Evolutionary conservation across 2,329 filamentous ascomycete genomes (phyloP), one percentile per base, ranked within the genome.

Genomic region (Colletotrichum nymphaeae): DNA sequence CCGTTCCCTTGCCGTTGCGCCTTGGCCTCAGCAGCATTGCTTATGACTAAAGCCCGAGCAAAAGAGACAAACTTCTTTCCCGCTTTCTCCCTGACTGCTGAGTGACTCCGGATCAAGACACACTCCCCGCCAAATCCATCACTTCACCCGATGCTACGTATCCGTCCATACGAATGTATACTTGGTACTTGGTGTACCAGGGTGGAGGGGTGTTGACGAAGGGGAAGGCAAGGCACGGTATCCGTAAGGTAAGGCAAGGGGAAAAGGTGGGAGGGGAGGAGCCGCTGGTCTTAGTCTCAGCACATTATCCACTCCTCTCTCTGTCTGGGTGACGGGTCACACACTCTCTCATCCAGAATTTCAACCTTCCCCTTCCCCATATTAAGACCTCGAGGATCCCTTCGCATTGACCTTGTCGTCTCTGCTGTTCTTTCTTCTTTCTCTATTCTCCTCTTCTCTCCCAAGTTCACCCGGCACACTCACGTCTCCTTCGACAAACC

Each of bases 361-460:
- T 46, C 58, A 52, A 63, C 68, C 56, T 52, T 72, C 56, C 58
- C 56, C 52, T 74, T 67, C 62, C 67, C 68, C 67, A 74, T 74
- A 66, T 74, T 74, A 74, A 74, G 68, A 46, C 62, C 68, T 74
- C 46, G 72, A 67, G 49, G 68, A 72, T 74, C 72, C 72, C 68
- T 63, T 74, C 72, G 68, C 57, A 53, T 63, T 56, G 63, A 63
- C 63, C 57, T 72, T 37, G 57, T 3, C 14, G n/a, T 19, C 14
- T 46, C 55, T 60, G n/a, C n/a, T 56, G 62, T 49, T 24, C 56
- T 16, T 52, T 60, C 57, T 60, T 49, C 24, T 49, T 70, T 59
- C 26, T 35, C 9, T 55, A 63, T 26, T 49, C 49, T 42, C 32
- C 46, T 67, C 57, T 11, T 28, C 57, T 72, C 30, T 49, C 22